Conservation (phyloP, 371 early-diverging fungal genomes). For the Mortierella sp. region DNA sequence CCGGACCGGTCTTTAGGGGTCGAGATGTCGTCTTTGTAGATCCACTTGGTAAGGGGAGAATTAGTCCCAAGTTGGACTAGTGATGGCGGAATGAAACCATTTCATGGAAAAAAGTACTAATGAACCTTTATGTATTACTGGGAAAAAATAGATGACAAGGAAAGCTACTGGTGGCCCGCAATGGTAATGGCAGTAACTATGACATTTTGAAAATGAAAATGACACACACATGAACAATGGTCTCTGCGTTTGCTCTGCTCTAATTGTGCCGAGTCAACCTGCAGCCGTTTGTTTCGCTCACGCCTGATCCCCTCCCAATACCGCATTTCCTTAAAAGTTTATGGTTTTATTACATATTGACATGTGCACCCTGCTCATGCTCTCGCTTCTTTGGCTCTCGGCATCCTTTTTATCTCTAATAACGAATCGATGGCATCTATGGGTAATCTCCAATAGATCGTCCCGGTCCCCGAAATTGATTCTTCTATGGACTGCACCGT, state of each 20-base stretch:
- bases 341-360: slow-evolving; percentile 20
- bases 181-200: slow-evolving; percentile 36
- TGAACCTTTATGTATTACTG: neutral
- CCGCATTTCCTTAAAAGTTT: slow-evolving; percentile 27
- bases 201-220: neutral
- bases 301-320: slow-evolving; percentile 11
- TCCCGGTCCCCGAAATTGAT: slow-evolving; percentile 65
- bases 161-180: slow-evolving; percentile 58
- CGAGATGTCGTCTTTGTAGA: slow-evolving; percentile 69
- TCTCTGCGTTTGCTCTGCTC: neutral
- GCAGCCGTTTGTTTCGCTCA: neutral
- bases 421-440: slow-evolving; percentile 12
- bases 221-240: too few species aligned
- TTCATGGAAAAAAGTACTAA: neutral
- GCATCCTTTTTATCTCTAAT: slow-evolving; percentile 1
- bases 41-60: slow-evolving; percentile 58
- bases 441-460: slow-evolving; percentile 58
- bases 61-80: slow-evolving; percentile 1
- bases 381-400: slow-evolving; percentile 2
- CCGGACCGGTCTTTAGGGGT: slow-evolving; percentile 58
- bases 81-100: slow-evolving; percentile 14
- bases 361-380: slow-evolving; percentile 25
- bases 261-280: neutral
- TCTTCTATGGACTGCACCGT: slow-evolving; percentile 61
- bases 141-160: slow-evolving; percentile 41